Evolutionary conservation across 768 basidiomycete species (phyloP), one percentile per base, ranked within the genome.

Genomic region (Pleurotus citrinopileatus): DNA sequence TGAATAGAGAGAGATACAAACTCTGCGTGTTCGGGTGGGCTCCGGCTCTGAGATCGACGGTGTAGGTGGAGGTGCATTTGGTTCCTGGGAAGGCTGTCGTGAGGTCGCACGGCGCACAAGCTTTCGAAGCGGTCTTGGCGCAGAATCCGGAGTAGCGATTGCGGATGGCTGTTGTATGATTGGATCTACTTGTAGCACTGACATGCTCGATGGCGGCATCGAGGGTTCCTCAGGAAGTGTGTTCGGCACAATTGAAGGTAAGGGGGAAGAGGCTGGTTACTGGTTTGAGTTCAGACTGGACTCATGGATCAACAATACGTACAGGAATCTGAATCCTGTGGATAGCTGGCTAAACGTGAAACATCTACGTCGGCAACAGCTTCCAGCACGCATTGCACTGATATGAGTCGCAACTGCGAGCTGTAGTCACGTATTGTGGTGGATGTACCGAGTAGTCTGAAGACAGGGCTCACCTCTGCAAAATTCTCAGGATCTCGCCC

Each of bases 211-310:
- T 32, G 73, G 67, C 15, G 67, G 66, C 6, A 74, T 55, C 3
- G 79, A 76, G 0, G 77, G 76, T 56, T 86, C 84, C 17, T 76
- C 72, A 2, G 76, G 70, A 56, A 75, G 73, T 0, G 81, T 78
- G 55, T 83, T 85, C 3, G 78, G 78, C 9, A 84, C 67, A 32
- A 73, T 69, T 42, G 78, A 73, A 1, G 81, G 81, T 0, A 80
- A 67, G 7, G 74, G 64, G 3, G 79, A 76, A 15, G 32, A 34
- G 10, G n/a, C n/a, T 9, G 32, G 32, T n/a, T n/a, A n/a, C n/a
- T n/a, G 32, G 10, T 34, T 34, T 34, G 32, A 34, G 32, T n/a
- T 34, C 10, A 34, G n/a, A 34, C 10, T 9, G n/a, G n/a, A n/a
- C n/a, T n/a, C n/a, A n/a, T n/a, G n/a, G n/a, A n/a, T n/a, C n/a